Conservation (phyloP, 164 flowering plant genomes). For the Chimonanthus salicifolius region DNA sequence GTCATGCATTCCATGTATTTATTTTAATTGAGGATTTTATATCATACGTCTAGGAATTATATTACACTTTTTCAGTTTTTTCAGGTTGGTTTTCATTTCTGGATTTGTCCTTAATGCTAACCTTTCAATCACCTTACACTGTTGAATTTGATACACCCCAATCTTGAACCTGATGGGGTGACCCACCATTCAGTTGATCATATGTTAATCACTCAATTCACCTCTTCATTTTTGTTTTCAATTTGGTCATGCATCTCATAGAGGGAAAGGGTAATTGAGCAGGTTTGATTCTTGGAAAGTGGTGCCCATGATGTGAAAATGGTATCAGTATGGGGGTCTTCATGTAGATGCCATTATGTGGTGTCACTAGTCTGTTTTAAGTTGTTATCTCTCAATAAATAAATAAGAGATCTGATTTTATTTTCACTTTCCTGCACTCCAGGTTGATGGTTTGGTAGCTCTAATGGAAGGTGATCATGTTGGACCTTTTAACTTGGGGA, state of each 20-base stretch:
- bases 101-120: too few species aligned
- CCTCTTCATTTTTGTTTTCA: neutral
- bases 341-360: neutral
- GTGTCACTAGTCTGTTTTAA: neutral
- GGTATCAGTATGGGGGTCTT: too few species aligned
- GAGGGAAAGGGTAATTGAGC: neutral
- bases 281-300: neutral
- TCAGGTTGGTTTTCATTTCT: too few species aligned
- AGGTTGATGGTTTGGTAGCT: constrained; percentile 84
- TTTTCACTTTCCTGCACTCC: constrained; percentile 8
- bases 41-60: too few species aligned
- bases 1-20: neutral
- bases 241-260: neutral
- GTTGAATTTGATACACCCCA: too few species aligned
- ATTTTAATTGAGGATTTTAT: too few species aligned
- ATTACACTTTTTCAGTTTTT: too few species aligned
- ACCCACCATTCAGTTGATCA: too few species aligned
- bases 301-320: neutral
- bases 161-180: too few species aligned
- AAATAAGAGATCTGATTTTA: neutral
- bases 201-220: too few species aligned
- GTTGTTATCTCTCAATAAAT: neutral
- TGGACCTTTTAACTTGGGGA: constrained; percentile 91
- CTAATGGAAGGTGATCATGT: constrained; percentile 88
- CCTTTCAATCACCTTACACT: too few species aligned